A percentile compares a stretch with the other conserved stretches of the same genome.
Conservation (phyloP, 2,329 filamentous ascomycete species). For the Fusarium fracticaudum region DNA sequence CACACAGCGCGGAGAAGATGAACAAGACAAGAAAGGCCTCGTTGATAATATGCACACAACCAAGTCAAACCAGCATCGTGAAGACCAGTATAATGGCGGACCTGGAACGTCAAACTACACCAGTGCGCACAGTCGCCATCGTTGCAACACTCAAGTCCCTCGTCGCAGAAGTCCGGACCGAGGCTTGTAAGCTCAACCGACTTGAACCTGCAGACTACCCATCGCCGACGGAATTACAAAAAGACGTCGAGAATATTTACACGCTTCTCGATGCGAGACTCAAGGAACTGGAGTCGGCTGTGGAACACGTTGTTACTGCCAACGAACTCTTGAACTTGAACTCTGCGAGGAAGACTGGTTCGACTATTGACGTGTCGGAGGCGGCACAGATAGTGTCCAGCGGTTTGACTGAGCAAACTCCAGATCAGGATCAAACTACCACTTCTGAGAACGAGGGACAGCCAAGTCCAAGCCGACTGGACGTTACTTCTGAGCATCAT, state of each 20-base stretch:
- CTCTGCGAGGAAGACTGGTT: background rate
- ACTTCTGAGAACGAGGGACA: background rate
- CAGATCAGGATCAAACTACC: background rate
- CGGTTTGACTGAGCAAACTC: background rate
- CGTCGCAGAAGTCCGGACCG: background rate
- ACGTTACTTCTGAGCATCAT: background rate
- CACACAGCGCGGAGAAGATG: background rate
- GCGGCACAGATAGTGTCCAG: accelerated
- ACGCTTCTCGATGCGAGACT: background rate
- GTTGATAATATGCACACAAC: too few species aligned
- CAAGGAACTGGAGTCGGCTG: background rate
- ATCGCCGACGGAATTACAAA: background rate
- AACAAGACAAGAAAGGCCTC: too few species aligned
- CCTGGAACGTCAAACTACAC: background rate
- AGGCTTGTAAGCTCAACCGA: background rate
- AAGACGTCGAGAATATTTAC: background rate
- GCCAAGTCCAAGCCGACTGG: background rate
- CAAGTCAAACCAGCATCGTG: background rate
- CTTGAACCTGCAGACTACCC: accelerated
- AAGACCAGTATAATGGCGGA: accelerated
- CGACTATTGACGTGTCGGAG: accelerated
- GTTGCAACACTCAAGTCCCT: background rate
- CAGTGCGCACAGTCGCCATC: background rate
- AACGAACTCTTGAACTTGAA: background rate
- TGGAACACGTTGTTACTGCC: background rate